Conservation (phyloP, 306 rosid species). For the Cucumis melo region DNA sequence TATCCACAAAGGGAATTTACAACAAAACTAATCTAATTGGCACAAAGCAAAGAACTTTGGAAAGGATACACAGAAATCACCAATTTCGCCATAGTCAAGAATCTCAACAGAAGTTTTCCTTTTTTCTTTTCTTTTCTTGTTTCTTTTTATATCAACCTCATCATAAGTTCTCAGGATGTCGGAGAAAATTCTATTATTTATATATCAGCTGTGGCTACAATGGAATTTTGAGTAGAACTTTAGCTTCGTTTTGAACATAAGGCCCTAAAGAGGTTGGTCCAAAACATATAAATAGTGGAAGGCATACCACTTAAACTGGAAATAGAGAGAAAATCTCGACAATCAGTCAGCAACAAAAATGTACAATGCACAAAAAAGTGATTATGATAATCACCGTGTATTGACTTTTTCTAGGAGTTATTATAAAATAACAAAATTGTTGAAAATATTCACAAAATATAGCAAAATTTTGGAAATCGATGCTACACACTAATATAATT, state of each 20-base stretch:
- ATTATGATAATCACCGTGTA: background rate
- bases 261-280: background rate
- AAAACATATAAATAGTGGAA: background rate
- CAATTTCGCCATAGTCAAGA: background rate
- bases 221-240: background rate
- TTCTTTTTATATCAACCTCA: background rate
- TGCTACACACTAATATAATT: too few relatives aligned
- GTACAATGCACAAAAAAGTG: background rate
- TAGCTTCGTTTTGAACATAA: background rate
- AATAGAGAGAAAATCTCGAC: background rate
- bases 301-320: background rate
- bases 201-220: background rate
- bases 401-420: background rate
- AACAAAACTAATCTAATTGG: background rate
- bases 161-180: background rate
- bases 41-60: background rate
- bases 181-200: background rate
- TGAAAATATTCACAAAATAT: too few relatives aligned
- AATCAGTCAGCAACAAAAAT: background rate
- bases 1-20: background rate
- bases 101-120: background rate
- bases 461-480: too few relatives aligned
- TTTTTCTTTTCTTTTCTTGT: too few relatives aligned
- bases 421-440: too few relatives aligned
- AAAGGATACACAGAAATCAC: background rate